Evolutionary conservation across 148 eudicot species (phyloP).

Genomic region (Pouteria glomerata): DNA sequence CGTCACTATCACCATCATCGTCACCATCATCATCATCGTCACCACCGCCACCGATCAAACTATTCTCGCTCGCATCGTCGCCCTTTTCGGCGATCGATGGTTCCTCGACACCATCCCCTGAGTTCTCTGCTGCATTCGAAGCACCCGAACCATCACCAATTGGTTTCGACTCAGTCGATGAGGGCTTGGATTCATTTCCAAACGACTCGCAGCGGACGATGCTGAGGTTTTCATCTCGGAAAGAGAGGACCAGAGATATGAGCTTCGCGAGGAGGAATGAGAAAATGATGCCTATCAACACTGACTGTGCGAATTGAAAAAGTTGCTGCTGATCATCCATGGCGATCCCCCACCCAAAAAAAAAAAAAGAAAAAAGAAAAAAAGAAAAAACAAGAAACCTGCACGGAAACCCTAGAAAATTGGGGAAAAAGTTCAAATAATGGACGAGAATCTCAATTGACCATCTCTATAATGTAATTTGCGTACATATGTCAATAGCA

Average conservation of each 20-base stretch:
- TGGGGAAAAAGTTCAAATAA: background rate
- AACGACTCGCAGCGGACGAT: constrained; percentile 27
- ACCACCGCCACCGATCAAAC: constrained; percentile 17
- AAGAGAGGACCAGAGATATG: constrained; percentile 70
- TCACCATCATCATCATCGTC: constrained; percentile 85
- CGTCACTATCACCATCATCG: constrained; percentile 49
- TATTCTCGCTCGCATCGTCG: background rate
- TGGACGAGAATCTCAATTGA: background rate
- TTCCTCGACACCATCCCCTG: constrained; percentile 37
- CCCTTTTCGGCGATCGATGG: constrained; percentile 40
- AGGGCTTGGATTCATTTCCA: constrained; percentile 15
- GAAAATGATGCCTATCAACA: constrained; percentile 67
- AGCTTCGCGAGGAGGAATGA: constrained; percentile 85
- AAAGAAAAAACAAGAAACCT: background rate
- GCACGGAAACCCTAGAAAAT: constrained; percentile 10
- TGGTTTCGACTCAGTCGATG: background rate
- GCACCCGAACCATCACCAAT: constrained; percentile 23
- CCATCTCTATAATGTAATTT: too few species aligned
- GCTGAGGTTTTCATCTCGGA: constrained; percentile 58
- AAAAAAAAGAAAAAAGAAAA: background rate
- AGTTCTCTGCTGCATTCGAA: constrained; percentile 8
- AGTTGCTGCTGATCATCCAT: constrained; percentile 66
- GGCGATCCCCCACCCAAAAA: background rate
- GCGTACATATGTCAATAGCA: background rate
- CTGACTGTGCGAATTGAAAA: constrained; percentile 46